Base-by-base conservation (phyloP, 768 basidiomycete genomes). In the Melanogaster broomeanus region DNA sequence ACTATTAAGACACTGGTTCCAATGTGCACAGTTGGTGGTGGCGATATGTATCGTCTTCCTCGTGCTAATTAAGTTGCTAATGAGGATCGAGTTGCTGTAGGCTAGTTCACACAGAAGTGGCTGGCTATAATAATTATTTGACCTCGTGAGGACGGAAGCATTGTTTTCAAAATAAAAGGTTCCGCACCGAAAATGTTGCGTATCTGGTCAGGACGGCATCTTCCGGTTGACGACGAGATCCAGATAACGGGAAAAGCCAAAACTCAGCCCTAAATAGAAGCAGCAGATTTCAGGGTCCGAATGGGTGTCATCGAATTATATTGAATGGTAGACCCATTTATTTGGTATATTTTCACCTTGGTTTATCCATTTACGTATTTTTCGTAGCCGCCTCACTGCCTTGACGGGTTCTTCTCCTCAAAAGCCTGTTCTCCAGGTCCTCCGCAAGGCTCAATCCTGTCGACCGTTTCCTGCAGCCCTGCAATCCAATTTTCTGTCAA, bases 381-480 rank as follows among this genome's bases (percentile, higher is more conserved):
- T 57, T 65, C 63, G 34, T 46, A 42, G 39, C 43, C 37, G 58
- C 53, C 53, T 68, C 70, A 69, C 67, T 42, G 67, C 67, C 67
- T 71, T 61, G 66, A 70, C 61, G 61, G 56, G 54, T 67, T 55
- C 56, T 58, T 64, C 42, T 55, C 66, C 68, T 68, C 66, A 70
- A 70, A 68, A 68, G 42, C 66, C 61, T 56, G 35, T 56, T 57
- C 56, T 65, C 27, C 39, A 53, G 37, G 55, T 58, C 47, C 53
- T 61, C 62, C 62, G 53, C 62, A 65, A 59, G 44, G 43, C 53
- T 62, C 37, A 63, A 58, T 56, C 55, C 56, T 55, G 53, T 56
- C 64, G 54, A 56, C 56, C 43, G 33, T 53, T 38, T 22, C 52
- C 54, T 52, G 42, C 68, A 68, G 51, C 63, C 68, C 66, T 67